phyloP scores from a whole-genome alignment of 2,329 filamentous ascomycete genomes.

The Colletotrichum chlorophyti region DNA sequence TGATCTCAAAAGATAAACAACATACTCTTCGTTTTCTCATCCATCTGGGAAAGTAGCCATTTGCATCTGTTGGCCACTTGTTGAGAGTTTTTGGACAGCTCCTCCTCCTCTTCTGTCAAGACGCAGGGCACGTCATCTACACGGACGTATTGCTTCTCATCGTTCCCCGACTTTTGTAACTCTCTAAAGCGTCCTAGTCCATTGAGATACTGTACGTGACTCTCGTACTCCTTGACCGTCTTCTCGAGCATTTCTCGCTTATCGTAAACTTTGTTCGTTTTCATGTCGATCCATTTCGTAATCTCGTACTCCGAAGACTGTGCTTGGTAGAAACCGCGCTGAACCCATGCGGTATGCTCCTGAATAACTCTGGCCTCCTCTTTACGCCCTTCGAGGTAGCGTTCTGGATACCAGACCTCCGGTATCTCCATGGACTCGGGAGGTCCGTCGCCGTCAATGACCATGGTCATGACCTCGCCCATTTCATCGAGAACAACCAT shows the following conservation, averaged over 20 bases:
- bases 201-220: slow-evolving; percentile 42
- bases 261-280: slow-evolving; percentile 31
- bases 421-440: slow-evolving; percentile 57
- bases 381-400: slow-evolving; percentile 54
- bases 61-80: slow-evolving; percentile 42
- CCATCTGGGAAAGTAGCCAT: slow-evolving; percentile 42
- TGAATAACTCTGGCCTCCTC: slow-evolving; percentile 55
- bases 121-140: slow-evolving; percentile 46
- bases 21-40: slow-evolving; percentile 44
- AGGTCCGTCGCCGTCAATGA: slow-evolving; percentile 49
- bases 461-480: slow-evolving; percentile 58
- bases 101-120: slow-evolving; percentile 41
- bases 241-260: slow-evolving; percentile 40
- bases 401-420: slow-evolving; percentile 58
- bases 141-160: slow-evolving; percentile 45
- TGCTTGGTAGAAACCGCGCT: slow-evolving; percentile 31
- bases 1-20: neutral
- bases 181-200: slow-evolving; percentile 41
- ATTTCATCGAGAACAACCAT: slow-evolving; percentile 53
- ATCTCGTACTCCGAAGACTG: slow-evolving; percentile 31
- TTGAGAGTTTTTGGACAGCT: slow-evolving; percentile 38
- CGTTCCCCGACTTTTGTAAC: slow-evolving; percentile 46
- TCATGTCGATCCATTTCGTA: slow-evolving; percentile 27
- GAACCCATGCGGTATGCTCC: slow-evolving; percentile 34
- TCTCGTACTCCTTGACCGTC: slow-evolving; percentile 31